Percentiles rank a stretch among this genome's conserved stretches.
phyloP scores from a whole-genome alignment of 176 grass and related monocot genomes.

The Cenchrus americanus region DNA sequence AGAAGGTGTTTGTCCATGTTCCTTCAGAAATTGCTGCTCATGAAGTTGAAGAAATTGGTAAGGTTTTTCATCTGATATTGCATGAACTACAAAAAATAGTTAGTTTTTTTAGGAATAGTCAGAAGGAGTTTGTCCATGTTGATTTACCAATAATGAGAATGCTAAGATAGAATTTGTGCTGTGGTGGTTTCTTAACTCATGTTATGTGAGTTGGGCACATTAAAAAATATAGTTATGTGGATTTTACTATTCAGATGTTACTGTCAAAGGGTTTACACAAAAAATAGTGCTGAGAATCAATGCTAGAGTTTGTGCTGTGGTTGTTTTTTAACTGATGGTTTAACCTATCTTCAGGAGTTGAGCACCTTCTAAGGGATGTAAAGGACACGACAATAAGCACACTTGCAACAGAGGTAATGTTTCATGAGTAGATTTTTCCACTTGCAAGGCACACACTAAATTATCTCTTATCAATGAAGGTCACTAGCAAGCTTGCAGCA shows the following conservation, averaged over 20 bases:
- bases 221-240: slow-evolving; percentile 11
- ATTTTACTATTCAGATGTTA: slow-evolving; percentile 19
- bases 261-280: background rate
- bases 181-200: background rate
- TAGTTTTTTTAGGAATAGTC: no score
- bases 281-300: background rate
- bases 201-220: slow-evolving; percentile 72
- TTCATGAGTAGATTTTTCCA: slow-evolving; percentile 7
- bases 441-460: slow-evolving; percentile 21
- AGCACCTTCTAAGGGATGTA: slow-evolving; percentile 95
- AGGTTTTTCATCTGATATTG: slow-evolving; percentile 9
- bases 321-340: slow-evolving; percentile 6
- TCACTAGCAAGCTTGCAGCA: slow-evolving; percentile 86
- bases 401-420: slow-evolving; percentile 83
- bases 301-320: background rate
- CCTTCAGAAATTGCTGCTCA: slow-evolving; percentile 97
- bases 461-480: slow-evolving; percentile 52
- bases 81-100: slow-evolving; percentile 1
- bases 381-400: slow-evolving; percentile 98
- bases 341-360: slow-evolving; percentile 68
- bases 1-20: slow-evolving; percentile 98
- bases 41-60: slow-evolving; percentile 99
- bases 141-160: background rate
- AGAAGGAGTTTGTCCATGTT: no score
- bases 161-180: background rate